Evolutionary conservation across 768 basidiomycete species (phyloP).

Genomic region (Mycena galopus): DNA sequence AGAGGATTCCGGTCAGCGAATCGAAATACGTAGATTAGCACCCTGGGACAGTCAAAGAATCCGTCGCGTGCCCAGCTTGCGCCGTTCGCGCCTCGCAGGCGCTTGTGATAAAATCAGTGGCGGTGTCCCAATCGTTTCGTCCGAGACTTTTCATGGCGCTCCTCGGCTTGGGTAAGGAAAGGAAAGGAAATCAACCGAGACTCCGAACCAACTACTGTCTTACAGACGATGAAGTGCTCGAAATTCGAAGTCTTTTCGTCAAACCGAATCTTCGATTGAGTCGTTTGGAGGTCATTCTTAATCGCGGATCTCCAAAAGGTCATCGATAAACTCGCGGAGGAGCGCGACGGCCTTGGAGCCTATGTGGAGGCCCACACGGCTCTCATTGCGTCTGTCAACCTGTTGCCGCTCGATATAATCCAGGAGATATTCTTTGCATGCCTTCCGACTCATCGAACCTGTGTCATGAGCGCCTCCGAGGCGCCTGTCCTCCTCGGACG

Average conservation of each 20-base stretch:
- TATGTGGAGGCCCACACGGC: slow-evolving; percentile 5
- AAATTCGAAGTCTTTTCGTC: slow-evolving; percentile 1
- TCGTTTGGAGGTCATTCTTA: not conserved
- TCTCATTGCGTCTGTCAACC: not conserved
- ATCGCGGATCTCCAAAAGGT: not conserved
- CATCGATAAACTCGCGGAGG: not conserved
- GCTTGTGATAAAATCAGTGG: no score
- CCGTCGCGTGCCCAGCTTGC: no score
- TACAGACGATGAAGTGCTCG: not conserved
- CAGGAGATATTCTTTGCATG: slow-evolving; percentile 18
- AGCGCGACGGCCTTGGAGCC: not conserved
- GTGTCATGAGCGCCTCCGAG: slow-evolving; percentile 7
- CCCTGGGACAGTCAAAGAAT: no score
- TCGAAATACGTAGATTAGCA: no score
- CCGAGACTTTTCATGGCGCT: no score
- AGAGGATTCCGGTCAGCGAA: no score
- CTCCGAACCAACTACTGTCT: slow-evolving; percentile 21
- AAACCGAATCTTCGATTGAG: not conserved
- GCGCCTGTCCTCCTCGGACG: slow-evolving; percentile 27
- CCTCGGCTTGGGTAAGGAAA: no score
- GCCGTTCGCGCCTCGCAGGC: no score
- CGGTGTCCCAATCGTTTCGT: no score
- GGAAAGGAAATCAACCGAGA: no score
- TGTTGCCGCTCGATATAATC: slow-evolving; percentile 5
- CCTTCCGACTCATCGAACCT: slow-evolving; percentile 15